Base-by-base conservation (phyloP, 139 green algal genomes). In the Chlamydomonas schloesseri region DNA sequence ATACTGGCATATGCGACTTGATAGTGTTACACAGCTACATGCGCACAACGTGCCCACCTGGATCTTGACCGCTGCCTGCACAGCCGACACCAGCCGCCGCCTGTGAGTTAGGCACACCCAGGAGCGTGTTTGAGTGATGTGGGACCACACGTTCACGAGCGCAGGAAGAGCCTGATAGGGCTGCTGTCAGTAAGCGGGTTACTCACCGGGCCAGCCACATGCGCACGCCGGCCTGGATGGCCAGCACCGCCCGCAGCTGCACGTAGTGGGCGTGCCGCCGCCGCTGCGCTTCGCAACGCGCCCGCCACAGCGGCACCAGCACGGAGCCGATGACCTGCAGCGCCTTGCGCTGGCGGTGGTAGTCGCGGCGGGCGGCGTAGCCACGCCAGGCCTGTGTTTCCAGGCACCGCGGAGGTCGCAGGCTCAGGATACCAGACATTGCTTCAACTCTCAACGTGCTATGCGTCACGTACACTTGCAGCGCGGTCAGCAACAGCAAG, bases 211-310 rank as follows among this genome's bases (percentile, higher is more conserved):
- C 91, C 24, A 87, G 78, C 80, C 85, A 90, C 58, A 75, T 84
- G 73, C 93, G 89, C 36, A 91, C 78, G 13, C 62, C 31, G 3
- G 73, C 58, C 89, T 96, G 93, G 28, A 96, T 87, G 68, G 58
- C 34, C 2, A 88, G 69, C 13, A 89, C 83, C 2, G 92, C 92
- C 11, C 64, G 82, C 36, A 86, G 77, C 26, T 47, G 42, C 14
- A 33, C n/a, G 8, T 24, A 2, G 24, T 64, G 42, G 0, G n/a
- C 57, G 21, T 73, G 9, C 29, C 69, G 76, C 42, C 50, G 84
- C 29, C 73, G 77, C 55, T 42, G 82, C 79, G 47, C 67, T 28
- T 83, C 72, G 9, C 6, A 14, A 9, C 80, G 81, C 3, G 84
- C 84, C 9, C 85, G 68, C 36, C 15, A 68, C 21, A 86, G 62